phyloP scores from a whole-genome alignment of 805 yeast genomes.

The Priceomyces fermenticarens region DNA sequence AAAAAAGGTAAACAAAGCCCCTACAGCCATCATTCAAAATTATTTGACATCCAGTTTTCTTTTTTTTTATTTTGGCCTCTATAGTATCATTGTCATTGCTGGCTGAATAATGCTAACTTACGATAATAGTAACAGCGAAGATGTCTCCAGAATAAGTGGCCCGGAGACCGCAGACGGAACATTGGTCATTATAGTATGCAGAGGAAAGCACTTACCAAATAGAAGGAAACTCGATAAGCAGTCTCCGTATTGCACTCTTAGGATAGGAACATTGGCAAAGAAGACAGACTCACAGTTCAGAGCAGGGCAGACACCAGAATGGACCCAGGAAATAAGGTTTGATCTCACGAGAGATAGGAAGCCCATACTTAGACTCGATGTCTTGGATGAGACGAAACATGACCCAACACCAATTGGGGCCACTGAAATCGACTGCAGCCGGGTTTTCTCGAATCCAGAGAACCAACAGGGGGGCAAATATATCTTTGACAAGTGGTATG shows the following conservation, averaged over 20 bases:
- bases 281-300: constrained; percentile 74
- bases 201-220: constrained; percentile 86
- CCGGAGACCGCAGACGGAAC: constrained; percentile 47
- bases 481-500: constrained; percentile 87
- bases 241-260: constrained; percentile 80
- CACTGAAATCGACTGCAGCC: constrained; percentile 70
- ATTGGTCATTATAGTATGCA: constrained; percentile 70
- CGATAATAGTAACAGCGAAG: background rate
- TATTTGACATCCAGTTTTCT: too few relatives aligned
- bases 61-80: too few relatives aligned
- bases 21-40: background rate
- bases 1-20: constrained; percentile 5
- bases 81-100: too few relatives aligned
- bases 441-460: constrained; percentile 56
- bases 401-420: constrained; percentile 88
- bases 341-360: constrained; percentile 60
- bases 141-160: background rate
- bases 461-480: constrained; percentile 52
- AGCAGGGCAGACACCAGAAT: constrained; percentile 93
- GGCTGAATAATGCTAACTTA: background rate
- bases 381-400: constrained; percentile 80
- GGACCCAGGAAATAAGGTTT: constrained; percentile 77
- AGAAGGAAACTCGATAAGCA: constrained; percentile 86
- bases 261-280: constrained; percentile 79
- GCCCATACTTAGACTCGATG: constrained; percentile 64